A percentile compares a stretch with the other conserved stretches of the same genome.
Conservation (phyloP, 73 alveolate genomes). For the Paramecium tetraurelia region DNA sequence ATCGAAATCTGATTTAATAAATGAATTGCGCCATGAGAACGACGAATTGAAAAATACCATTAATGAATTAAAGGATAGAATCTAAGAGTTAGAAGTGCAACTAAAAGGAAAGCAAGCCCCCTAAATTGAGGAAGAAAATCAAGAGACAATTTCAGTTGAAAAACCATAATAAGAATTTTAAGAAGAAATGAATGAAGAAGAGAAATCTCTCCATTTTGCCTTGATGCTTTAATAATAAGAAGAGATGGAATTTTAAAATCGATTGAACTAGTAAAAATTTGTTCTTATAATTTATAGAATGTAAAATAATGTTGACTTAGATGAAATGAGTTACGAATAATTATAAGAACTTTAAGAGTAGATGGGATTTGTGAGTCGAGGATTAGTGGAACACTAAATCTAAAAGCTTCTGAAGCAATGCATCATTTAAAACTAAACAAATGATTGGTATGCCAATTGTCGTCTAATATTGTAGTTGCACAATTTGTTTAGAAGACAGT, state of each 20-base stretch:
- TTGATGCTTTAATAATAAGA: not conserved
- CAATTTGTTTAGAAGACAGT: constrained; percentile 27
- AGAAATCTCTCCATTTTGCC: not conserved
- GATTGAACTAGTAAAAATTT: not conserved
- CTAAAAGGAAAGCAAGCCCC: not conserved
- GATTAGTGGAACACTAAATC: not conserved
- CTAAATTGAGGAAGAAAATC: not conserved
- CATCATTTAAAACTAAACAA: not conserved
- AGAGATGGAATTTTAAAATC: not conserved
- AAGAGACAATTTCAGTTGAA: not conserved
- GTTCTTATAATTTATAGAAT: not conserved
- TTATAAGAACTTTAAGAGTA: not conserved
- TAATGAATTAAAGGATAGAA: not conserved
- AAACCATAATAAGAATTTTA: not conserved
- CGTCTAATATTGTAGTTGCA: not conserved
- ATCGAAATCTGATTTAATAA: not conserved
- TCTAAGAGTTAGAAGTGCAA: not conserved
- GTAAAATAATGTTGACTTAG: not conserved
- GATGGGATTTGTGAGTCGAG: not conserved
- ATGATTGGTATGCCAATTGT: not conserved
- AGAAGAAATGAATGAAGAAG: constrained; percentile 24
- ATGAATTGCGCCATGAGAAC: constrained; percentile 23
- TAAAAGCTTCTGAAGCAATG: not conserved
- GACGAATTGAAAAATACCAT: not conserved
- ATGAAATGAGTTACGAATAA: constrained; percentile 34